A percentile compares a stretch with the other conserved stretches of the same genome.
Evolutionary conservation across 2,329 filamentous ascomycete genomes (phyloP).

Genomic region (Phoma sp.): DNA sequence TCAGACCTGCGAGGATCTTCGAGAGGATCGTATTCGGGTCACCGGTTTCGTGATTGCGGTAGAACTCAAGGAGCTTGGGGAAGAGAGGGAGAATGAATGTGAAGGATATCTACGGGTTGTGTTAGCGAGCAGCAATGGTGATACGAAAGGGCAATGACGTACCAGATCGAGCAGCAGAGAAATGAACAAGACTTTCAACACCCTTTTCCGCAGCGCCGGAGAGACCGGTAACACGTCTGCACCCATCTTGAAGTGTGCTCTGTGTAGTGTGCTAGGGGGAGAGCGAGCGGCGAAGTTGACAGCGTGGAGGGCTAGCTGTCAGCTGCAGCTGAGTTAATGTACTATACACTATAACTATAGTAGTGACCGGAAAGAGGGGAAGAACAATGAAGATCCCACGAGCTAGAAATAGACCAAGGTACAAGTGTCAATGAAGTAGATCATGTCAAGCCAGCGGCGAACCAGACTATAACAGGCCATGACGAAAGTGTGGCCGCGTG

Average conservation of each 20-base stretch:
- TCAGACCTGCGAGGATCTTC: slow-evolving; percentile 79
- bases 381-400: slow-evolving; percentile 18
- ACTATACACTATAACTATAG: slow-evolving; percentile 27
- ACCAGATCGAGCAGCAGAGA: slow-evolving; percentile 91
- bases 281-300: slow-evolving; percentile 14
- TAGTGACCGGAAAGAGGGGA: slow-evolving; percentile 26
- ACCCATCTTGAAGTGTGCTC: slow-evolving; percentile 21
- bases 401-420: slow-evolving; percentile 25
- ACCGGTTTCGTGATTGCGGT: slow-evolving; percentile 80
- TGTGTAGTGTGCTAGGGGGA: not conserved
- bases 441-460: slow-evolving; percentile 14
- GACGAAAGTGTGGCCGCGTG: slow-evolving; percentile 26
- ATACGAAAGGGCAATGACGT: slow-evolving; percentile 46
- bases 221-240: slow-evolving; percentile 42
- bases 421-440: slow-evolving; percentile 4
- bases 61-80: slow-evolving; percentile 94
- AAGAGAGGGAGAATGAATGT: slow-evolving; percentile 98
- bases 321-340: slow-evolving; percentile 8
- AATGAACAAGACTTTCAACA: slow-evolving; percentile 85
- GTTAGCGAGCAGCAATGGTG: slow-evolving; percentile 18
- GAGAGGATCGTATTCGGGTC: slow-evolving; percentile 71
- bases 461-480: slow-evolving; percentile 18
- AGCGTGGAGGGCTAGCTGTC: slow-evolving; percentile 21
- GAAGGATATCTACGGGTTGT: slow-evolving; percentile 80
- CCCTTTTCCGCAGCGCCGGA: slow-evolving; percentile 70